These are phyloP conservation scores for Cercospora citrullina DNA, from an alignment of 2,329 filamentous ascomycete species.

Conservation along the genomic window DNA sequence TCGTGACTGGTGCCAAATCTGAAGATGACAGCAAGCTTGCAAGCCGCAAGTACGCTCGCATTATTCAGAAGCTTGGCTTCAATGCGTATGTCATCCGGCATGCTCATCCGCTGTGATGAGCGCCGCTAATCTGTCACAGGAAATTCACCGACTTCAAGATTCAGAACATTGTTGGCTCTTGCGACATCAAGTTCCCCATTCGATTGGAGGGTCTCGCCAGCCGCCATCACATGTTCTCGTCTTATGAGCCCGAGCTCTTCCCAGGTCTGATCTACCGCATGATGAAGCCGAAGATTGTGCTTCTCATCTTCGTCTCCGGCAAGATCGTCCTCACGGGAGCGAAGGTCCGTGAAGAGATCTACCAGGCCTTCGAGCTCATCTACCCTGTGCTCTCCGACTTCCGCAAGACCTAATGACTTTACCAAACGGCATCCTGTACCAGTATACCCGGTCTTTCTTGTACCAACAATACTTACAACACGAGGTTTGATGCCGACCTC, in stretches of 20 bases:
- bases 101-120: conserved; percentile 10
- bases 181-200: conserved; percentile 99
- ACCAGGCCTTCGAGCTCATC: conserved; percentile 95
- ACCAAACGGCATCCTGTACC: conserved; percentile 32
- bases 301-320: conserved; percentile 91
- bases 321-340: conserved; percentile 98
- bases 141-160: conserved; percentile 99
- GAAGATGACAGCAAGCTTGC: conserved; percentile 98
- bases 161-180: conserved; percentile 98
- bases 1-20: conserved; percentile 95
- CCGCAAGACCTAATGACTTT: conserved; percentile 27
- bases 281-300: conserved; percentile 99
- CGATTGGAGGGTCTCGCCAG: conserved; percentile 92
- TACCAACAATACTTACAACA: conserved; percentile 31
- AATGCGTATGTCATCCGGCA: conserved; percentile 50
- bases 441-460: conserved; percentile 31
- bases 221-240: conserved; percentile 98
- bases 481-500: conserved; percentile 35
- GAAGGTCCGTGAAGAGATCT: conserved; percentile 97
- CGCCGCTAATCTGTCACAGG: conserved; percentile 2
- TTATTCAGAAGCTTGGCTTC: conserved; percentile 99
- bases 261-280: conserved; percentile 99
- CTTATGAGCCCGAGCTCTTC: conserved; percentile 97
- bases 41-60: conserved; percentile 94
- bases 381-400: conserved; percentile 67